Conservation (phyloP, 2,329 filamentous ascomycete species). For the Didymosphaeria variabile region DNA sequence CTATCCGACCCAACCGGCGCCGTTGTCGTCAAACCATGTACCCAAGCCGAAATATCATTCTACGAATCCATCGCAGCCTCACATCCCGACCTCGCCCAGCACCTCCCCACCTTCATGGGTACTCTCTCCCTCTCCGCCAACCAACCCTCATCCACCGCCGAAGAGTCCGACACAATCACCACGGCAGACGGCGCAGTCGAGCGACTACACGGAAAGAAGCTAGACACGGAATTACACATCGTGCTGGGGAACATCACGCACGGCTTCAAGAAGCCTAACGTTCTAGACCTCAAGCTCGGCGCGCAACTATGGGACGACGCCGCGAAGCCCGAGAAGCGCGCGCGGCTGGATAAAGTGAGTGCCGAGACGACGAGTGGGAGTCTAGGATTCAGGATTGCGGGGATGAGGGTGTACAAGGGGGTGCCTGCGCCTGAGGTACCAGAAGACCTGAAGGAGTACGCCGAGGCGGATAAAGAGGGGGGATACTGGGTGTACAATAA, state of each 20-base stretch:
- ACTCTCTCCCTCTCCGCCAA: slow-evolving; percentile 68
- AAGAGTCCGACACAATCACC: slow-evolving; percentile 39
- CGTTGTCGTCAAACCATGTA: slow-evolving; percentile 95
- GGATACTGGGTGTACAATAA: slow-evolving; percentile 71
- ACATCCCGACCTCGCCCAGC: slow-evolving; percentile 77
- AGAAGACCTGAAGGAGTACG: slow-evolving; percentile 39
- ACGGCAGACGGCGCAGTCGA: slow-evolving; percentile 39
- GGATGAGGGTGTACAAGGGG: slow-evolving; percentile 68
- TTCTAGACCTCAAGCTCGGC: slow-evolving; percentile 93
- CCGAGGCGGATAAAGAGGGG: slow-evolving; percentile 56
- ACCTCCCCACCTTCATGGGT: slow-evolving; percentile 88
- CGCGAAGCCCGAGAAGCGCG: slow-evolving; percentile 66
- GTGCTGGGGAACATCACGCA: slow-evolving; percentile 85
- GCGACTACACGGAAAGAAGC: slow-evolving; percentile 65
- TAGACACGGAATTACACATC: slow-evolving; percentile 80
- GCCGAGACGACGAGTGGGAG: slow-evolving; percentile 66
- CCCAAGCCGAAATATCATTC: slow-evolving; percentile 83
- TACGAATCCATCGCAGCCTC: slow-evolving; percentile 76
- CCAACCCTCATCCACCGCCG: slow-evolving; percentile 23
- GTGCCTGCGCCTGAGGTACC: slow-evolving; percentile 29
- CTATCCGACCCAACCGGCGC: slow-evolving; percentile 83
- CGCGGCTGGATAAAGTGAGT: slow-evolving; percentile 67
- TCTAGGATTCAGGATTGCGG: slow-evolving; percentile 71
- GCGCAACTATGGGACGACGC: slow-evolving; percentile 83
- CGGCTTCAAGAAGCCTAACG: slow-evolving; percentile 85